A percentile compares a stretch with the other conserved stretches of the same genome.
Evolutionary conservation across 108 stramenopile genomes (phyloP).

Genomic region (Skeletonema grethae): DNA sequence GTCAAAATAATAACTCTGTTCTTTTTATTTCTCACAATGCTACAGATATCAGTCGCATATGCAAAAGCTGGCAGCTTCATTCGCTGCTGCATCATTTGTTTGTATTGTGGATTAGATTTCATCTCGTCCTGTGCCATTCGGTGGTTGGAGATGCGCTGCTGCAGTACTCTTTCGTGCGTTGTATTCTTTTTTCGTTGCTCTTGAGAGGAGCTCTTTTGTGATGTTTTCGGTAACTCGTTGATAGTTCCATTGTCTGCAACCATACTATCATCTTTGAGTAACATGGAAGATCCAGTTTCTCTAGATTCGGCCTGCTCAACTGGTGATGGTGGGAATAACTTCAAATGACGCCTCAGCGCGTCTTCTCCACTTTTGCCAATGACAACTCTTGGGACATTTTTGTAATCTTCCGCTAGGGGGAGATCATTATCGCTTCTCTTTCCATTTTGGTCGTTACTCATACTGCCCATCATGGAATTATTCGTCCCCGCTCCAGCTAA

Average conservation of each 20-base stretch:
- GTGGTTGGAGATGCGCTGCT: constrained; percentile 30
- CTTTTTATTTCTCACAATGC: constrained; percentile 36
- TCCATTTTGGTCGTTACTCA: constrained; percentile 18
- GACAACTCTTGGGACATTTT: constrained; percentile 34
- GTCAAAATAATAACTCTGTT: constrained; percentile 63
- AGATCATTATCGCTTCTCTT: constrained; percentile 17
- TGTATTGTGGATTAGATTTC: constrained; percentile 37
- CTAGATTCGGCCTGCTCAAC: constrained; percentile 52
- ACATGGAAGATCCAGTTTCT: constrained; percentile 64
- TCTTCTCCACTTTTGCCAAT: constrained; percentile 48
- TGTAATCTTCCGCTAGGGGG: constrained; percentile 15
- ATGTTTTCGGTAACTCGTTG: not conserved
- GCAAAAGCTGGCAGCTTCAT: constrained; percentile 57
- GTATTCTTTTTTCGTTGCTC: constrained; percentile 22
- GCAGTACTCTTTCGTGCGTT: constrained; percentile 1
- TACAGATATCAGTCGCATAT: constrained; percentile 56
- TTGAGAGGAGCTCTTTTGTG: not conserved
- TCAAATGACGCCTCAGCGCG: constrained; percentile 49
- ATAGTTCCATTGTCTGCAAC: not conserved
- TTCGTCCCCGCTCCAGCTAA: constrained; percentile 37
- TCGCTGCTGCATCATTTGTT: constrained; percentile 47
- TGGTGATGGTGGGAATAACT: constrained; percentile 47
- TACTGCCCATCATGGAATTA: constrained; percentile 28
- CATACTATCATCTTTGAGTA: constrained; percentile 20
- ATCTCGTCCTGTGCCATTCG: constrained; percentile 21